Evolutionary conservation across 225 moss, liverwort and hornwort species (phyloP).

Genomic region (Pseudisothecium myosuroides): DNA sequence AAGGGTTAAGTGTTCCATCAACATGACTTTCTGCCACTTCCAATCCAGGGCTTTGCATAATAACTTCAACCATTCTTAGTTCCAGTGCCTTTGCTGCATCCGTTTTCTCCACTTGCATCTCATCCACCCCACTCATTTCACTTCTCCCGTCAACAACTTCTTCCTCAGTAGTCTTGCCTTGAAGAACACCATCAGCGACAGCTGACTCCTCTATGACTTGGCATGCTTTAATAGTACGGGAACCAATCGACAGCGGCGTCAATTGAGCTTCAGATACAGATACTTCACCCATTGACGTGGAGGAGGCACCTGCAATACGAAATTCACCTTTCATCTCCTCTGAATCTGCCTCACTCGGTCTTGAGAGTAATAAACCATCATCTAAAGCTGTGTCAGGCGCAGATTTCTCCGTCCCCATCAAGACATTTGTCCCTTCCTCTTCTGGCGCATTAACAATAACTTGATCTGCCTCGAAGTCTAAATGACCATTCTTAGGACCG

Average conservation of each 20-base stretch:
- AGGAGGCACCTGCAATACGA: conserved; percentile 1
- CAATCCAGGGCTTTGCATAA: conserved; percentile 7
- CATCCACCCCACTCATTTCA: conserved; percentile 23
- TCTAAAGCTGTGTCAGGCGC: neutral
- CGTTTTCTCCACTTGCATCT: conserved; percentile 8
- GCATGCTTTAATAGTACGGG: neutral
- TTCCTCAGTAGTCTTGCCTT: conserved; percentile 5
- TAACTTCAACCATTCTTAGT: conserved; percentile 16
- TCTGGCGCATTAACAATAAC: neutral
- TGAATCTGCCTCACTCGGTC: neutral
- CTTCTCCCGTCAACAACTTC: conserved; percentile 13
- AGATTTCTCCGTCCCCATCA: neutral
- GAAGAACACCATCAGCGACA: neutral
- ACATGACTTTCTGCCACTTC: conserved; percentile 19
- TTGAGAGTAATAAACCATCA: neutral
- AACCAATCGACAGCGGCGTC: conserved; percentile 1
- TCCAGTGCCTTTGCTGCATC: conserved; percentile 16
- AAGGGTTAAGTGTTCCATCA: conserved; percentile 16
- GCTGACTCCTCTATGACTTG: conserved; percentile 13
- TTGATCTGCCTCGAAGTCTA: conserved; percentile 6
- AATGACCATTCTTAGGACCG: neutral
- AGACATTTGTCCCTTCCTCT: neutral
- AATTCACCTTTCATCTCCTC: neutral
- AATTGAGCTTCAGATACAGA: neutral
- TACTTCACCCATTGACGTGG: neutral